These are phyloP conservation scores for Xylaria scruposa DNA, from an alignment of 495 filamentous ascomycete genomes.

Conservation along the genomic window DNA sequence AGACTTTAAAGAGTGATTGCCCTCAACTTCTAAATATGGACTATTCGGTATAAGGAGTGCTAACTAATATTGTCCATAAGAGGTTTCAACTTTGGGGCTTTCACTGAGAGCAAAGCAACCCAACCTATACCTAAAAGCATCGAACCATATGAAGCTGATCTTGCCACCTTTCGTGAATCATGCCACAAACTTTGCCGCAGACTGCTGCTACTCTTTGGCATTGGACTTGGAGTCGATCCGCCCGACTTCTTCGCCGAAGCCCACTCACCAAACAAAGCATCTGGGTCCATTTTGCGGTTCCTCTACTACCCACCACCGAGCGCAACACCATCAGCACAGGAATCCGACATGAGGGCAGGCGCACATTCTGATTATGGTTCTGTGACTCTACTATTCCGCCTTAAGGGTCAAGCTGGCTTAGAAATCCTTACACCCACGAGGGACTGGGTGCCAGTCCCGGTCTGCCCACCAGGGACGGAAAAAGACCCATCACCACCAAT, in stretches of 20 bases:
- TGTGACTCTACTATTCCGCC: constrained; percentile 86
- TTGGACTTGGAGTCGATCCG: constrained; percentile 72
- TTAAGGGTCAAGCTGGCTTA: constrained; percentile 80
- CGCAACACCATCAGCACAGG: constrained; percentile 72
- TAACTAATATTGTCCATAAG: constrained; percentile 58
- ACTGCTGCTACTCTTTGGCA: constrained; percentile 75
- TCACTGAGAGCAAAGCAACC: constrained; percentile 71
- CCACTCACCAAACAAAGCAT: constrained; percentile 65
- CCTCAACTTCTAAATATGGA: not conserved
- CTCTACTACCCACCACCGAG: constrained; percentile 78
- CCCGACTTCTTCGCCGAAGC: constrained; percentile 75
- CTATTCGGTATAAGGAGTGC: not conserved
- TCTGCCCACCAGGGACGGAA: constrained; percentile 59
- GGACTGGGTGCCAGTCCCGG: constrained; percentile 68
- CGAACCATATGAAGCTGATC: constrained; percentile 60
- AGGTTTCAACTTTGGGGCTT: constrained; percentile 91
- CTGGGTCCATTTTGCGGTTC: constrained; percentile 80
- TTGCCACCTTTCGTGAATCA: constrained; percentile 67
- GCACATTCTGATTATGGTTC: constrained; percentile 93
- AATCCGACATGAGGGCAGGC: constrained; percentile 77
- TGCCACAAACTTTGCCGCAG: constrained; percentile 78
- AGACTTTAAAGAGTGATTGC: constrained; percentile 87
- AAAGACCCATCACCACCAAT: constrained; percentile 72
- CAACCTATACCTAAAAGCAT: constrained; percentile 79
- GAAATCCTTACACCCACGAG: constrained; percentile 72